Conservation (phyloP, 192 early-diverging fungal species). For the Rhizophagus sp. region DNA sequence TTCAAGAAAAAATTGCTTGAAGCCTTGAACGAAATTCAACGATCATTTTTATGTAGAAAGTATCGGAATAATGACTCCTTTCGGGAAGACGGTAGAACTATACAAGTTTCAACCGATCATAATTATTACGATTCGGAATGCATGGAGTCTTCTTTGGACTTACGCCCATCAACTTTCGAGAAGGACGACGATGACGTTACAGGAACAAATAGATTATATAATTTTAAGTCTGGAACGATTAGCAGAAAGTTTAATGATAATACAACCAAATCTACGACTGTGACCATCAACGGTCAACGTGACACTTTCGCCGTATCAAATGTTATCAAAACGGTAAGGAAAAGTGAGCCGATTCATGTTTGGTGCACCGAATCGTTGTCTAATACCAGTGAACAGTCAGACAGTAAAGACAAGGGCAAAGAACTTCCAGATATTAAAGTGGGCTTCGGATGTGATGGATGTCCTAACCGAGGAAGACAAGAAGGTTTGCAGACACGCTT, state of each 20-base stretch:
- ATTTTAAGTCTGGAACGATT: not conserved
- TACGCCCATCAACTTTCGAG: too few relatives aligned
- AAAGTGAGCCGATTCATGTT: conserved; percentile 17
- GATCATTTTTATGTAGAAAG: too few relatives aligned
- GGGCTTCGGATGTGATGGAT: not conserved
- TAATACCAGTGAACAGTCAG: too few relatives aligned
- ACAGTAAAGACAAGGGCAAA: too few relatives aligned
- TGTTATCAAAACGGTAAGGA: not conserved
- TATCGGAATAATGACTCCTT: too few relatives aligned
- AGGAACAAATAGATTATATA: conserved; percentile 5
- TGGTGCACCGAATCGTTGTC: conserved; percentile 1
- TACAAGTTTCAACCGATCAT: too few relatives aligned
- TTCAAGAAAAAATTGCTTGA: too few relatives aligned
- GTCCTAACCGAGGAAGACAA: not conserved
- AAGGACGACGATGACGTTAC: not conserved
- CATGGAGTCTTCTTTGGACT: too few relatives aligned
- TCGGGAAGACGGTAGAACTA: too few relatives aligned
- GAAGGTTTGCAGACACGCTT: conserved; percentile 4
- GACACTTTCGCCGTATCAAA: not conserved
- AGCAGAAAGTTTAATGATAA: not conserved
- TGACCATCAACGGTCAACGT: conserved; percentile 9
- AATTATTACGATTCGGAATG: too few relatives aligned
- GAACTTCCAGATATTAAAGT: not conserved
- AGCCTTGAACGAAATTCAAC: too few relatives aligned
- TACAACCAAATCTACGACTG: not conserved